Conservation (phyloP, 768 basidiomycete species). For the Agaricus blazei region DNA sequence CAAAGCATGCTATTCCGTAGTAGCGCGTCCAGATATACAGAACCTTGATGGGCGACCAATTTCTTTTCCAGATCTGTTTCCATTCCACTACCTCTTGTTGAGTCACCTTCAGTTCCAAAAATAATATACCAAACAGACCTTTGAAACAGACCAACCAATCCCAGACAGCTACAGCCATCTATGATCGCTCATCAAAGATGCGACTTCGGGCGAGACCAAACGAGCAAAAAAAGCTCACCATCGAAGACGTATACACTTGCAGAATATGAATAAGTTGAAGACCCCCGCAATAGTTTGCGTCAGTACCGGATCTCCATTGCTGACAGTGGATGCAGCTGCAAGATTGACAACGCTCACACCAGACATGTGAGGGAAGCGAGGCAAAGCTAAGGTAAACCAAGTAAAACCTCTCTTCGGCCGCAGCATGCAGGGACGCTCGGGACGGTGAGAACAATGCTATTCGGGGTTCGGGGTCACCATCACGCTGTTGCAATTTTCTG, state of each 20-base stretch:
- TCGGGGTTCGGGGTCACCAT: too few species aligned
- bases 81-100: constrained; percentile 3
- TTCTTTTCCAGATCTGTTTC: constrained; percentile 14
- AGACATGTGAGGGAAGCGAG: constrained; percentile 4
- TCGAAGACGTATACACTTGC: constrained; percentile 14
- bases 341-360: constrained; percentile 9
- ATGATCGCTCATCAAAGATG: neutral
- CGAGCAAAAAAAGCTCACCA: constrained; percentile 2
- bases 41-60: constrained; percentile 13
- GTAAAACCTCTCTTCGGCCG: too few species aligned
- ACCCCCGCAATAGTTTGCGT: neutral
- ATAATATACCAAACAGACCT: neutral
- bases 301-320: neutral
- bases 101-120: neutral
- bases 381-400: neutral
- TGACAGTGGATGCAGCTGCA: constrained; percentile 7
- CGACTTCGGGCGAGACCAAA: neutral
- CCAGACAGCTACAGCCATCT: constrained; percentile 14
- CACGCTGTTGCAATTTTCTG: too few species aligned
- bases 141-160: constrained; percentile 12
- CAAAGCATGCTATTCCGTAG: constrained; percentile 12
- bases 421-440: too few species aligned
- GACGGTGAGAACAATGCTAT: too few species aligned
- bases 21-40: constrained; percentile 15
- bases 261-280: constrained; percentile 12